Base-by-base conservation (phyloP, 768 basidiomycete species). In the Hypsizygus marmoreus region DNA sequence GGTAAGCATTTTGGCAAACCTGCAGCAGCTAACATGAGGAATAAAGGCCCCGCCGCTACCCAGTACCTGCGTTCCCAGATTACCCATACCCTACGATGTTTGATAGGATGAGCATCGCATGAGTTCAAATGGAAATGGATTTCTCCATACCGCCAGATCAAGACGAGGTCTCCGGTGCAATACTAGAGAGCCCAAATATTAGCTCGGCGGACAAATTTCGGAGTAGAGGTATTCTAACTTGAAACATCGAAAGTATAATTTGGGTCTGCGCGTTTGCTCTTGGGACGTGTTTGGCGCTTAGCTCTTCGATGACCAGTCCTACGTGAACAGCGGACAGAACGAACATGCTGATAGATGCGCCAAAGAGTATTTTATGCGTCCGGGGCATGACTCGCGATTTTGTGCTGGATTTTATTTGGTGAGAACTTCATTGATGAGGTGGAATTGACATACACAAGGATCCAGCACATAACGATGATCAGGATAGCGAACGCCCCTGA, bases 101-200 rank as follows among this genome's bases (percentile, higher is more conserved):
- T n/a, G n/a, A n/a, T n/a, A n/a, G n/a, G n/a, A n/a, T n/a, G n/a
- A n/a, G n/a, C n/a, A n/a, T n/a, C n/a, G n/a, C n/a, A n/a, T n/a
- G n/a, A n/a, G n/a, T n/a, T n/a, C n/a, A n/a, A n/a, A n/a, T n/a
- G n/a, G n/a, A n/a, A n/a, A n/a, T n/a, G n/a, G n/a, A n/a, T n/a
- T n/a, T n/a, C n/a, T n/a, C n/a, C n/a, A n/a, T n/a, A 43, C 41
- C 41, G 29, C 41, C 41, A 43, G 12, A 43, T 43, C 6, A 43
- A 25, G 6, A 43, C 24, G 4, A 43, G 13, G 17, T 43, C 41
- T 8, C 41, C 41, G 22, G 19, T 43, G 3, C 14, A 13, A 33
- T 19, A 43, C 41, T 43, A 19, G 17, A 33, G 10, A 25, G 20
- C 12, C 13, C 20, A 4, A 19, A 26, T n/a, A 2, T 22, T 17